phyloP scores from a whole-genome alignment of 352 stramenopile species.

The Phytophthora megakarya region DNA sequence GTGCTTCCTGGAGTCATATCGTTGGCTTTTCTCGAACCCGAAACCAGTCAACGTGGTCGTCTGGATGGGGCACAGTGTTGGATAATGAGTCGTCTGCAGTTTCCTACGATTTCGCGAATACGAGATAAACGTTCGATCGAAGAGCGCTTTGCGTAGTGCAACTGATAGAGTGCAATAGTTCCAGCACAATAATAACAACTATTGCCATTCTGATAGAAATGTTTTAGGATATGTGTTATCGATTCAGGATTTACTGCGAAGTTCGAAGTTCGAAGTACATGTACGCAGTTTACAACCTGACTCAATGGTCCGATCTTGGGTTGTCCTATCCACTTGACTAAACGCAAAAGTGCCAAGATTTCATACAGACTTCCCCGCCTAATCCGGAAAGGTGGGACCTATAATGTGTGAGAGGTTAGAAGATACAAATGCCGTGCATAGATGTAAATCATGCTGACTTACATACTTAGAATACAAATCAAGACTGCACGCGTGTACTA shows the following conservation, averaged over 20 bases:
- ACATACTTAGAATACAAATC: too few species aligned
- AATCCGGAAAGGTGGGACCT: too few species aligned
- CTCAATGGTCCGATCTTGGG: slow-evolving; percentile 7
- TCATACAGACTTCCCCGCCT: too few species aligned
- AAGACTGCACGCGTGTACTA: too few species aligned
- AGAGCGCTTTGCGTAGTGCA: slow-evolving; percentile 4
- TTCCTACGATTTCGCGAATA: slow-evolving; percentile 31
- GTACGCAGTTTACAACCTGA: not conserved
- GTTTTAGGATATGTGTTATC: too few species aligned
- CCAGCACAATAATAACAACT: not conserved
- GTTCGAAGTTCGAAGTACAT: too few species aligned
- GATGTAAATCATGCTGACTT: too few species aligned
- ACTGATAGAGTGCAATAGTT: slow-evolving; percentile 4
- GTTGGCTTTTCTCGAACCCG: not conserved
- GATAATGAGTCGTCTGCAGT: slow-evolving; percentile 19
- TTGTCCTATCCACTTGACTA: too few species aligned
- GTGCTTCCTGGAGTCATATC: slow-evolving; percentile 8
- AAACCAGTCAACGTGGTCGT: slow-evolving; percentile 11
- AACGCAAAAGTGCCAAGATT: too few species aligned
- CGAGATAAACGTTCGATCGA: slow-evolving; percentile 25
- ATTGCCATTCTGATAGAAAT: not conserved
- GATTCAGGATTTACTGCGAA: too few species aligned
- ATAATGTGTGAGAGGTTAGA: too few species aligned
- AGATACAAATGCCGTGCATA: too few species aligned
- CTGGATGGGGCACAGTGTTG: slow-evolving; percentile 18